Evolutionary conservation across 768 basidiomycete genomes (phyloP), one percentile per base, ranked within the genome.

Genomic region (Termitomyces sp.): DNA sequence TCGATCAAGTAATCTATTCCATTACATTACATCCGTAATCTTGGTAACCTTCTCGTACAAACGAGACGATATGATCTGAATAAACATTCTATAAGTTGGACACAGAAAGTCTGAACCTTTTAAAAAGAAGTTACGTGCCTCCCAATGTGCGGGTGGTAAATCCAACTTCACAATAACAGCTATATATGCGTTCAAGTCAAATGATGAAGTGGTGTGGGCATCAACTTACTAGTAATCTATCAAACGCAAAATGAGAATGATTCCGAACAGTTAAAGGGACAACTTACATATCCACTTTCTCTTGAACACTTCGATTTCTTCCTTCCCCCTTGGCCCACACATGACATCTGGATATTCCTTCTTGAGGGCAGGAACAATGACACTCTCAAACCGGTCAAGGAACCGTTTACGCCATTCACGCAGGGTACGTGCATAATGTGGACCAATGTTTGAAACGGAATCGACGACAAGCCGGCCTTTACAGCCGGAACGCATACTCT

Each of bases 361-460:
- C 27, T 54, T 51, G 55, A 91, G 71, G 0, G 86, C 80, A 4
- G 86, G 85, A 2, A 79, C 78, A 54, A 91, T 82, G 33, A 80
- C 75, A 12, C 68, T 70, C 33, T 85, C 82, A 66, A 89, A 93
- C 30, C 75, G 72, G 22, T 73, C 71, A 50, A 82, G 66, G 72
- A 91, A 91, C 9, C 86, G 76, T 27, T 72, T 68, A 12, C 84
- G 75, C 90, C 91, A 92, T 73, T 91, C 89, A 22, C 89, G 80
- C 7, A 92, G 76, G 15, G 91, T 91, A n/a, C 88, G 84, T 9
- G 88, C 84, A 68, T 90, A 91, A 67, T 91, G 85, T 31, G 85
- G 84, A 1, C 87, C 87, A 64, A 90, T 89, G 73, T 90, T 90
- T 7, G 76, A 76, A 12, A 89, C 76, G 24, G 82, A 82, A 62